Base-by-base conservation (phyloP, 2,329 filamentous ascomycete species). In the Penicillium sp. region DNA sequence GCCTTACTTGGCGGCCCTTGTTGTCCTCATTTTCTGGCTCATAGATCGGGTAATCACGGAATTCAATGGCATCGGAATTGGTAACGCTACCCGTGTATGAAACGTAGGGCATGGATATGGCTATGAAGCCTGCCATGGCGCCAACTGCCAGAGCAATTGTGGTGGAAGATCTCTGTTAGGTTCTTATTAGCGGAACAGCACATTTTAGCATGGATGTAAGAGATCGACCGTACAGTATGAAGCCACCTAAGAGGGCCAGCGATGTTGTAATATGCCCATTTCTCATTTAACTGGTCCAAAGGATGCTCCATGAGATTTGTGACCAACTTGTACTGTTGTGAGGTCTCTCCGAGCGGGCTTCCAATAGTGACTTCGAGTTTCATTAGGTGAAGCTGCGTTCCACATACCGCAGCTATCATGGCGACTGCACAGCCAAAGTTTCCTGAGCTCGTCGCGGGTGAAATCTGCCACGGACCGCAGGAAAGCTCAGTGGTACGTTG, bases 221-320 rank as follows among this genome's bases (percentile, higher is more conserved):
- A 17, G 17, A 37, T 25, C 35, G 25, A 31, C 56, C 69, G 30
- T 69, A 75, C 73, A 30, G 58, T 58, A 37, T 61, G 56, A 30
- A 71, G 38, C 71, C 72, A 75, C 30, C 61, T 42, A 5, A 74
- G 46, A 12, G 70, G 71, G 1, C 72, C 72, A 11, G 61, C 66
- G n/a, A 70, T 62, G 12, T 66, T 58, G 36, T 61, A 60, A 8
- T 49, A 31, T 1, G 57, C 45, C 52, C 63, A 49, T 16, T 50
- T 36, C 14, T 55, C 30, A 19, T 51, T 37, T 31, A 43, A 46
- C 3, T 50, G 14, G n/a, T 35, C 8, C 36, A 54, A n/a, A 6
- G 48, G 28, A 55, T 61, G 61, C 17, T 67, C 60, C 36, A 44
- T 46, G 5, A 64, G 44, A 3, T 49, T 49, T 28, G 61, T 55